These are phyloP conservation scores for carrot (Daucus carota) DNA, from an alignment of 129 eudicot genomes.

Conservation along the genomic window DH1_v3.0 NC_030389.2:43219001-43219500, in stretches of 20 bases:
- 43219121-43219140: neutral
- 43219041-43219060: constrained; percentile 2
- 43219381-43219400: constrained; percentile 59
- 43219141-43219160: neutral
- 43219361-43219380: constrained; percentile 53
- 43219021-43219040: neutral
- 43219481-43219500: constrained; percentile 73
- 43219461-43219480: constrained; percentile 93
- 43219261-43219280: constrained; percentile 44
- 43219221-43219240: neutral
- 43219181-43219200: neutral
- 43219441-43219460: constrained; percentile 64
- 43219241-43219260: constrained; percentile 25
- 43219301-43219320: constrained; percentile 69
- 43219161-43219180: neutral
- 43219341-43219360: constrained; percentile 69
- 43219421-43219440: constrained; percentile 66
- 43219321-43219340: constrained; percentile 78
- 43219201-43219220: neutral
- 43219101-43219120: neutral
- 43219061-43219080: neutral
- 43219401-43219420: constrained; percentile 81
- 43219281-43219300: constrained; percentile 24
- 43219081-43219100: neutral
- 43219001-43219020: neutral